These are phyloP conservation scores for Mortierella hygrophila DNA, from an alignment of 192 early-diverging fungal species.

Conservation along the genomic window DNA sequence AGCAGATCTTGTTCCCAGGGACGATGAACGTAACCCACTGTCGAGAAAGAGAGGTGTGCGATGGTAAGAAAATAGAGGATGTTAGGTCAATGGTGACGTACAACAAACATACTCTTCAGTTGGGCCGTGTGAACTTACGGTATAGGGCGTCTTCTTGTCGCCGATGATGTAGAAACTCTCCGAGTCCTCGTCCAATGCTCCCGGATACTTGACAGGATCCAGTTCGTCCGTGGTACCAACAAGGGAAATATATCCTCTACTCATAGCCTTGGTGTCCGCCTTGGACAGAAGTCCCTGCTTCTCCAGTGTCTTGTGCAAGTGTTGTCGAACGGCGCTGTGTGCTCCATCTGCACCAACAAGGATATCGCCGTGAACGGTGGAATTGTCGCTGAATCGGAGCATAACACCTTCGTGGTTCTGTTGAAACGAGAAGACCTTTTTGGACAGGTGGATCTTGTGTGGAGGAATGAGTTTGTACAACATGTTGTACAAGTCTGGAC, in stretches of 20 bases:
- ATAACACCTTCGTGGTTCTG: constrained; percentile 1
- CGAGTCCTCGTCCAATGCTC: not conserved
- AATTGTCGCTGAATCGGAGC: not conserved
- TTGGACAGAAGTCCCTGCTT: not conserved
- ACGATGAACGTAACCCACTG: constrained; percentile 11
- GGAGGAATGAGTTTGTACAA: not conserved
- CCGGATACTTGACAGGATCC: not conserved
- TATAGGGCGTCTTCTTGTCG: not conserved
- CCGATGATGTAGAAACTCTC: constrained; percentile 4
- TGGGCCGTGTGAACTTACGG: not conserved
- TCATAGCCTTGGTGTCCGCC: not conserved
- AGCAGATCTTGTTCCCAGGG: constrained; percentile 14
- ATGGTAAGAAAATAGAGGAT: not conserved
- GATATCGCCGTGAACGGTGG: constrained; percentile 2
- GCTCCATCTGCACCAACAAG: constrained; percentile 29
- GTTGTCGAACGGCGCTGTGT: constrained; percentile 1
- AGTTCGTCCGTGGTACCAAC: constrained; percentile 4
- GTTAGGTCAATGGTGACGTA: not conserved
- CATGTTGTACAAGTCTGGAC: constrained; percentile 8
- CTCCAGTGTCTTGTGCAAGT: not conserved
- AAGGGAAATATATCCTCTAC: not conserved
- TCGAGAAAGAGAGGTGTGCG: too few relatives aligned
- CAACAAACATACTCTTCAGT: not conserved
- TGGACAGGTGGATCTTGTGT: constrained; percentile 13
- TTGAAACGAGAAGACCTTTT: not conserved